Percentiles rank a stretch among this genome's conserved stretches.
phyloP scores from a whole-genome alignment of 2,329 filamentous ascomycete species.

The Aspergillus eucalypticola region DNA sequence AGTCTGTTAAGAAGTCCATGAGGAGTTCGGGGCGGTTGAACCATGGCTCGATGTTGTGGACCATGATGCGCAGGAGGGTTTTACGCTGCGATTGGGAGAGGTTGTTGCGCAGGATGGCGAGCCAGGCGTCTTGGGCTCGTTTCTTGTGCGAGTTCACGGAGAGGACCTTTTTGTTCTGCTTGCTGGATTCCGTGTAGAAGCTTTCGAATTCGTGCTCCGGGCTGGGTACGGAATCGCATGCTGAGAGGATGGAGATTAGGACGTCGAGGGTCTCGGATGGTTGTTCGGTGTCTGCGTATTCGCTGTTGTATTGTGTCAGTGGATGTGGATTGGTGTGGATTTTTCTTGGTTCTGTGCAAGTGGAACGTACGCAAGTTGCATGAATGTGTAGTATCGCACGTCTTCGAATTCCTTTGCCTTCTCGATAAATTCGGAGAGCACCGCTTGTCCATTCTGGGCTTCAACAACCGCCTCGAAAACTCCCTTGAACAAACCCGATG shows the following conservation, averaged over 20 bases:
- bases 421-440: slow-evolving; percentile 71
- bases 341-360: neutral
- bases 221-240: slow-evolving; percentile 67
- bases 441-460: slow-evolving; percentile 57
- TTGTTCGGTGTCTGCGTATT: slow-evolving; percentile 34
- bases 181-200: slow-evolving; percentile 52
- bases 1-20: slow-evolving; percentile 96
- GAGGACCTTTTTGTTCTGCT: slow-evolving; percentile 67
- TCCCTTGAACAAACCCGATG: slow-evolving; percentile 64
- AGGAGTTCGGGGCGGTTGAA: slow-evolving; percentile 84
- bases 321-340: neutral
- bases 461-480: slow-evolving; percentile 65
- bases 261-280: slow-evolving; percentile 34
- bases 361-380: slow-evolving; percentile 64
- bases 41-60: slow-evolving; percentile 80
- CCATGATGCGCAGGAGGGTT: slow-evolving; percentile 71
- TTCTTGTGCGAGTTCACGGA: slow-evolving; percentile 72
- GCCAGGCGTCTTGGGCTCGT: slow-evolving; percentile 82
- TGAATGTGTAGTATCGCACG: slow-evolving; percentile 78
- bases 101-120: slow-evolving; percentile 67
- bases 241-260: slow-evolving; percentile 41
- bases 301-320: slow-evolving; percentile 24
- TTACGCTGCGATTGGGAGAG: slow-evolving; percentile 76
- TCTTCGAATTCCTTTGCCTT: slow-evolving; percentile 81
- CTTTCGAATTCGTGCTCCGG: slow-evolving; percentile 38